phyloP scores from a whole-genome alignment of 1,284 basidiomycete genomes.

The Psilocybe mexicana region DNA sequence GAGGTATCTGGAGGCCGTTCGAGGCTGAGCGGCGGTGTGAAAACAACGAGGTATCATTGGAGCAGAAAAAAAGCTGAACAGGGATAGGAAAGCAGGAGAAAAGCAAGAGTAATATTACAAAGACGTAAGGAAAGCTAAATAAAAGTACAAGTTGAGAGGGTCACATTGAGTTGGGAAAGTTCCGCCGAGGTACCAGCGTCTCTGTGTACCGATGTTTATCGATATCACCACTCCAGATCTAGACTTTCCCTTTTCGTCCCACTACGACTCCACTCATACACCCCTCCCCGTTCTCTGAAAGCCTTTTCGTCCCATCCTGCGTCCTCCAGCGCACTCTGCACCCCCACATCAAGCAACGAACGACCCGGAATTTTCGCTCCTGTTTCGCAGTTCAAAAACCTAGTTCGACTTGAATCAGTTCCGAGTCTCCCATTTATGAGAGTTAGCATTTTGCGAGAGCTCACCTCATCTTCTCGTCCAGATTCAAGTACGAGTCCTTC shows the following conservation, averaged over 20 bases:
- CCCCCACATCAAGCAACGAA: slow-evolving; percentile 37
- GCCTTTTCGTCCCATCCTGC: slow-evolving; percentile 37
- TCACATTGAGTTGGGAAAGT: background rate
- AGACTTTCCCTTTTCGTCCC: background rate
- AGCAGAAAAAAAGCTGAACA: background rate
- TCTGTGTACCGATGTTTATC: background rate
- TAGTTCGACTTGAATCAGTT: background rate
- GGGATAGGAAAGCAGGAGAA: background rate
- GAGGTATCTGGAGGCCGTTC: background rate
- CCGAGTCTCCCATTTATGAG: background rate
- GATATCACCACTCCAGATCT: slow-evolving; percentile 8
- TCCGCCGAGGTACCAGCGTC: background rate
- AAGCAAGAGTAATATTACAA: background rate
- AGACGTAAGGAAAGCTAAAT: background rate
- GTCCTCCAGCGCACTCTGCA: slow-evolving; percentile 34
- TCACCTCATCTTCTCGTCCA: slow-evolving; percentile 35
- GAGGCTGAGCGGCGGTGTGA: background rate
- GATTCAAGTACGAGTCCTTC: slow-evolving; percentile 38
- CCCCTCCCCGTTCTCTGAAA: slow-evolving; percentile 36
- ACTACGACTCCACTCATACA: slow-evolving; percentile 5
- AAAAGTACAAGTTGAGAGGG: background rate
- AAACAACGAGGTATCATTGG: background rate
- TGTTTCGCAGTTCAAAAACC: slow-evolving; percentile 22
- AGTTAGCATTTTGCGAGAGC: background rate
- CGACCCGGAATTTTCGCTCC: slow-evolving; percentile 24